Evolutionary conservation across 2,329 filamentous ascomycete species (phyloP).

Genomic region (Pseudocercospora pini-densiflorae): DNA sequence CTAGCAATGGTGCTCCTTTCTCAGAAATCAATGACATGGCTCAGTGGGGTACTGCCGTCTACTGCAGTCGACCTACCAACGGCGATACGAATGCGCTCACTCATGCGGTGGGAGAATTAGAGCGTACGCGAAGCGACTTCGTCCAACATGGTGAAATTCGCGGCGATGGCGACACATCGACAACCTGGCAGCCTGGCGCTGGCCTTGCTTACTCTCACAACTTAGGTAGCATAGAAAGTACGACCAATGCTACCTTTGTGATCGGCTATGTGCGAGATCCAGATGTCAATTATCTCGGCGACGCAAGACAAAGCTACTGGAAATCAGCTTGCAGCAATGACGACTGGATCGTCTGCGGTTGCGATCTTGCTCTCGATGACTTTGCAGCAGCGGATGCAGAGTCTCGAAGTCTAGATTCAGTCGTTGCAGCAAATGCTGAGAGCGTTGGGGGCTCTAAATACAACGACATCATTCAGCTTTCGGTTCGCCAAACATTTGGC

Average conservation of each 20-base stretch:
- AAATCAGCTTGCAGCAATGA: slow-evolving; percentile 40
- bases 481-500: slow-evolving; percentile 55
- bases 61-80: slow-evolving; percentile 42
- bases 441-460: slow-evolving; percentile 38
- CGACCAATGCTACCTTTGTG: slow-evolving; percentile 45
- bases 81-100: slow-evolving; percentile 9
- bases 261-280: slow-evolving; percentile 48
- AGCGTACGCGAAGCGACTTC: not conserved
- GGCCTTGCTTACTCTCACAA: not conserved
- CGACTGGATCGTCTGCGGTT: slow-evolving; percentile 36
- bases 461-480: slow-evolving; percentile 44
- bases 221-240: slow-evolving; percentile 41
- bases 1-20: slow-evolving; percentile 36
- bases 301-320: slow-evolving; percentile 48
- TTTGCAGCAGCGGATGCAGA: slow-evolving; percentile 44
- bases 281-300: slow-evolving; percentile 48
- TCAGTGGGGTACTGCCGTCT: slow-evolving; percentile 52
- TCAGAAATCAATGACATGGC: slow-evolving; percentile 52
- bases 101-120: not conserved
- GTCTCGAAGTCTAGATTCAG: slow-evolving; percentile 33
- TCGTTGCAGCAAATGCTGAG: slow-evolving; percentile 26
- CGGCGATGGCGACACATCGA: not conserved
- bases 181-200: not conserved
- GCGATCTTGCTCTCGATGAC: slow-evolving; percentile 48
- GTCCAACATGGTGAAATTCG: not conserved